Conservation (phyloP, 208 protist genomes). For the Trypanosoma rangeli region DNA sequence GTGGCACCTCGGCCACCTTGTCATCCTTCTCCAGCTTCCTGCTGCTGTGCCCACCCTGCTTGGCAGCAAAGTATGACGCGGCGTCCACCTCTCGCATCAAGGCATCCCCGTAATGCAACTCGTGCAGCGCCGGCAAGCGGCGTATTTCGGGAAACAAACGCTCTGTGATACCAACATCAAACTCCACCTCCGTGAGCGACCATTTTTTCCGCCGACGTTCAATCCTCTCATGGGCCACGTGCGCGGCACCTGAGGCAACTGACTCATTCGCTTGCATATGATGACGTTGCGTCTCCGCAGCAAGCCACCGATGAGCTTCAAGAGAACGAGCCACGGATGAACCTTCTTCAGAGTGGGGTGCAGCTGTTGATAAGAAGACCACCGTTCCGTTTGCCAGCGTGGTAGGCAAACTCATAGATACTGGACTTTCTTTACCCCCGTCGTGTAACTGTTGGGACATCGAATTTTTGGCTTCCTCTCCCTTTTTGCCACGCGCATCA, state of each 20-base stretch:
- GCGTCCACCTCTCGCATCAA: conserved; percentile 74
- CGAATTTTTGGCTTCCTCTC: conserved; percentile 1
- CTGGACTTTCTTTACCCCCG: not conserved
- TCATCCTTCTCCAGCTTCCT: not conserved
- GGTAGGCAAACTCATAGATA: not conserved
- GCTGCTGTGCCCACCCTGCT: not conserved
- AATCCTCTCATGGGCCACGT: conserved; percentile 42
- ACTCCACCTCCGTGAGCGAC: conserved; percentile 64
- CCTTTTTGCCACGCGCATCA: not conserved
- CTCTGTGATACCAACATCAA: conserved; percentile 76
- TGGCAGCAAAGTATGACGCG: conserved; percentile 43
- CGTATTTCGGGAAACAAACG: conserved; percentile 73
- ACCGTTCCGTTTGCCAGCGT: not conserved
- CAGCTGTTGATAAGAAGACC: not conserved
- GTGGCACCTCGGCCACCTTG: not conserved
- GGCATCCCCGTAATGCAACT: conserved; percentile 83
- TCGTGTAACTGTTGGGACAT: not conserved
- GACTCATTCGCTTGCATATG: conserved; percentile 1
- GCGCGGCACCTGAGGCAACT: conserved; percentile 8
- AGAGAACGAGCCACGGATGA: not conserved
- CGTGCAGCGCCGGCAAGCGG: conserved; percentile 71
- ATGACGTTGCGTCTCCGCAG: conserved; percentile 5
- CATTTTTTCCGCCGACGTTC: conserved; percentile 77
- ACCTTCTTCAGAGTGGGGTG: not conserved
- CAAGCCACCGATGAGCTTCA: conserved; percentile 18